These are phyloP conservation scores for Cladophialophora chaetospira DNA, from an alignment of 2,329 filamentous ascomycete species.

Conservation along the genomic window DNA sequence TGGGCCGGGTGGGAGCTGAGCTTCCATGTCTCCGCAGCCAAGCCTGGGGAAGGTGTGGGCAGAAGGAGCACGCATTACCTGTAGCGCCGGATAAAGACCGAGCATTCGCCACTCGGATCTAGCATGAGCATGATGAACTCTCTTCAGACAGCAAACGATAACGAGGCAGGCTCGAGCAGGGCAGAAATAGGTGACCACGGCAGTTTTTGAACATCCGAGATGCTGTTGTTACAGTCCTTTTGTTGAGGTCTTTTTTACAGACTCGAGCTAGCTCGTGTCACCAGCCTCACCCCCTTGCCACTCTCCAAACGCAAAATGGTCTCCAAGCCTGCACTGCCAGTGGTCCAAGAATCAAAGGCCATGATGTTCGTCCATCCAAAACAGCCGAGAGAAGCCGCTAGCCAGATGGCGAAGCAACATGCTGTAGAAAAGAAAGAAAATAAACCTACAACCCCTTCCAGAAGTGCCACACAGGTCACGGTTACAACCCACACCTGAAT, in stretches of 20 bases:
- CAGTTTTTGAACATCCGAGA: constrained; percentile 1
- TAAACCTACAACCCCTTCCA: constrained; percentile 6
- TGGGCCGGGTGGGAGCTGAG: constrained; percentile 1
- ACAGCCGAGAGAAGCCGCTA: not conserved
- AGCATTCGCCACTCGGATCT: not conserved
- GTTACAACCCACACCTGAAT: not conserved
- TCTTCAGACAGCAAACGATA: not conserved
- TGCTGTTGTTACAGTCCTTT: constrained; percentile 19
- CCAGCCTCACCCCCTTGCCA: not conserved
- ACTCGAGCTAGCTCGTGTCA: constrained; percentile 4
- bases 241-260: constrained; percentile 13
- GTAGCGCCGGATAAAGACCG: not conserved
- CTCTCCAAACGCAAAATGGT: constrained; percentile 10
- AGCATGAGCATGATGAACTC: not conserved
- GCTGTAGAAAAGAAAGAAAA: constrained; percentile 23
- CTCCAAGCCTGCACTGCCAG: constrained; percentile 12
- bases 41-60: constrained; percentile 16
- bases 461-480: constrained; percentile 12
- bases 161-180: not conserved
- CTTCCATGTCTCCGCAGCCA: constrained; percentile 27
- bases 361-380: constrained; percentile 12
- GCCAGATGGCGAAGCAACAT: constrained; percentile 13
- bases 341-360: constrained; percentile 16
- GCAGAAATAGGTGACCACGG: not conserved
- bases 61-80: constrained; percentile 6